Percentiles rank a stretch among this genome's conserved stretches.
phyloP scores from a whole-genome alignment of 2,329 filamentous ascomycete species.

The Lachnellula occidentalis region DNA sequence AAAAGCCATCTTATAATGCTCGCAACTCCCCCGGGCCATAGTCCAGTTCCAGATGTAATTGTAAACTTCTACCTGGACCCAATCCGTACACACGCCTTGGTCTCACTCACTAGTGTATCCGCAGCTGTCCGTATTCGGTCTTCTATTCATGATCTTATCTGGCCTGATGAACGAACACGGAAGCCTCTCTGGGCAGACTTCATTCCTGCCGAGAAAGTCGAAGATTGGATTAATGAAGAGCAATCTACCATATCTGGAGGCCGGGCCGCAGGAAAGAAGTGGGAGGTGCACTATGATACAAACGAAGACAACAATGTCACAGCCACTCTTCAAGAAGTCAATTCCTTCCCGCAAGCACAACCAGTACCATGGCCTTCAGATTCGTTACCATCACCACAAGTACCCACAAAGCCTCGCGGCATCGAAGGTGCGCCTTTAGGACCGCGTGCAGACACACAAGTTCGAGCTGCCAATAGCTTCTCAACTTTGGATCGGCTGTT shows the following conservation, averaged over 20 bases:
- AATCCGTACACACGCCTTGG: conserved; percentile 85
- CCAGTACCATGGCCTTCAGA: conserved; percentile 21
- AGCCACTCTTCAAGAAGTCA: conserved; percentile 50
- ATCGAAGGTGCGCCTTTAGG: conserved; percentile 29
- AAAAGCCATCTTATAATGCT: conserved; percentile 64
- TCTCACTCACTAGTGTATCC: conserved; percentile 60
- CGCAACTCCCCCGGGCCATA: conserved; percentile 51
- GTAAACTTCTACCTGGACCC: conserved; percentile 72
- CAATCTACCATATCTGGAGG: conserved; percentile 40
- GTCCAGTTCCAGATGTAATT: conserved; percentile 51
- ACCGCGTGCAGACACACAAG: conserved; percentile 26
- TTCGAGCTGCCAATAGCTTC: conserved; percentile 30
- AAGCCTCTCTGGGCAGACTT: conserved; percentile 88
- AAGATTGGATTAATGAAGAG: conserved; percentile 70
- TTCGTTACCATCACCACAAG: conserved; percentile 29
- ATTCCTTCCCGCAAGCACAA: conserved; percentile 18
- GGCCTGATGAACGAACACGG: conserved; percentile 81
- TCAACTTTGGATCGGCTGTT: conserved; percentile 51
- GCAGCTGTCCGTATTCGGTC: conserved; percentile 73
- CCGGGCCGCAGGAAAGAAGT: conserved; percentile 45
- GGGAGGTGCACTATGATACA: conserved; percentile 68
- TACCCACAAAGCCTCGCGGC: conserved; percentile 27
- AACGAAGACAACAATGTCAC: conserved; percentile 49
- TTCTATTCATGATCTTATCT: conserved; percentile 70
- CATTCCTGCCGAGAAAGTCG: conserved; percentile 68